A percentile compares a stretch with the other conserved stretches of the same genome.
Conservation (phyloP, 768 basidiomycete genomes). For the Suillus sp. region DNA sequence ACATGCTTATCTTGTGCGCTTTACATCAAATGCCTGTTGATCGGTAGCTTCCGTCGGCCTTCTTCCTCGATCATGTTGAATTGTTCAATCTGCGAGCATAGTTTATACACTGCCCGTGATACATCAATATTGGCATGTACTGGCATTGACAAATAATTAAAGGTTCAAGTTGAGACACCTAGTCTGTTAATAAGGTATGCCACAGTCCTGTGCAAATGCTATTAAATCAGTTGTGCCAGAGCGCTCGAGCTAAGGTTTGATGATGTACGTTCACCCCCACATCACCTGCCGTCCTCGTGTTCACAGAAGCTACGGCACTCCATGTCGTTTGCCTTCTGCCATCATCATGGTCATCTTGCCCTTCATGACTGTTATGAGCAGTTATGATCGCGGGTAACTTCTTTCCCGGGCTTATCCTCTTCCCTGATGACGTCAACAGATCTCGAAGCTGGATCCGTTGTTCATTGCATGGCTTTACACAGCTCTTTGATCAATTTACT, state of each 20-base stretch:
- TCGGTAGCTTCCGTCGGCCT: not conserved
- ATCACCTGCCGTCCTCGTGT: not conserved
- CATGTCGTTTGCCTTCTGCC: not conserved
- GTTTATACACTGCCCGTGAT: not conserved
- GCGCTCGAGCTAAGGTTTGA: constrained; percentile 2
- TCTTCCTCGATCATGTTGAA: not conserved
- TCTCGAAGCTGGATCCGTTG: not conserved
- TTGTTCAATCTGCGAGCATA: not conserved
- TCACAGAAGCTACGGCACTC: not conserved
- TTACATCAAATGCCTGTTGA: not conserved
- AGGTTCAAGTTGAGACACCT: not conserved
- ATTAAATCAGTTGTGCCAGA: not conserved
- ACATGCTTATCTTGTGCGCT: not conserved
- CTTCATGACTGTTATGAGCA: not conserved
- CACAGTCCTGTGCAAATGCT: not conserved
- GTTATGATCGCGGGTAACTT: not conserved
- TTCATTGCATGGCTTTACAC: not conserved
- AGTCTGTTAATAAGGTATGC: not conserved
- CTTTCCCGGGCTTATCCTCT: not conserved
- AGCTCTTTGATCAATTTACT: not conserved
- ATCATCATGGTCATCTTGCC: not conserved
- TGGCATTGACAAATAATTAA: not conserved
- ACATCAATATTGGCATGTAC: not conserved
- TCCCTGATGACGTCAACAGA: not conserved
- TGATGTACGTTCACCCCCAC: not conserved